These are phyloP conservation scores for Sclerotiophoma versabilis DNA, from an alignment of 2,329 filamentous ascomycete genomes.

Conservation along the genomic window DNA sequence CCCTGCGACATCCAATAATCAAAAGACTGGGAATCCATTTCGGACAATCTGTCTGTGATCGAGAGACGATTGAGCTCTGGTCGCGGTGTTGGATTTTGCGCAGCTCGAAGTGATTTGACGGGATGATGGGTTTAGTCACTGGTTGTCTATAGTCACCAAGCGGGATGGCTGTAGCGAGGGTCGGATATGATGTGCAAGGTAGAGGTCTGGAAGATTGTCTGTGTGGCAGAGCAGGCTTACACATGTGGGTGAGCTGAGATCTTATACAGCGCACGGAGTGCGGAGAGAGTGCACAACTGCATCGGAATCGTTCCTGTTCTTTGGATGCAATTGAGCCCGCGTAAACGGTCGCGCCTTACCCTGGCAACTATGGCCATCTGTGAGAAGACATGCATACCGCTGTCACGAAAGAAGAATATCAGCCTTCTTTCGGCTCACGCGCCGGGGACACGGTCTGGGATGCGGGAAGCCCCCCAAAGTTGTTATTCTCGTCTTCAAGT, in stretches of 20 bases:
- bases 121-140: background rate
- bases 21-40: conserved; percentile 48
- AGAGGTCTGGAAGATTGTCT: conserved; percentile 26
- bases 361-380: conserved; percentile 21
- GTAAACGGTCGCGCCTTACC: conserved; percentile 33
- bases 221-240: conserved; percentile 32
- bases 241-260: conserved; percentile 42
- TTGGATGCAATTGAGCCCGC: conserved; percentile 26
- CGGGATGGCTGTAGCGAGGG: background rate
- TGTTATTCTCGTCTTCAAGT: conserved; percentile 45
- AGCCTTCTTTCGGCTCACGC: conserved; percentile 31
- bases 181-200: conserved; percentile 5
- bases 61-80: background rate
- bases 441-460: conserved; percentile 33
- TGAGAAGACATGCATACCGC: conserved; percentile 36
- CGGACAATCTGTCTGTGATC: background rate
- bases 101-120: background rate
- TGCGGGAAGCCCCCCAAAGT: conserved; percentile 35
- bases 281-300: conserved; percentile 21
- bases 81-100: background rate
- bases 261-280: conserved; percentile 40
- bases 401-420: conserved; percentile 22
- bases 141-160: background rate
- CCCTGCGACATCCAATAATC: conserved; percentile 49
- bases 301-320: conserved; percentile 31